These are phyloP conservation scores for Euryodendron excelsum DNA, from an alignment of 148 eudicot genomes.

Conservation along the genomic window DNA sequence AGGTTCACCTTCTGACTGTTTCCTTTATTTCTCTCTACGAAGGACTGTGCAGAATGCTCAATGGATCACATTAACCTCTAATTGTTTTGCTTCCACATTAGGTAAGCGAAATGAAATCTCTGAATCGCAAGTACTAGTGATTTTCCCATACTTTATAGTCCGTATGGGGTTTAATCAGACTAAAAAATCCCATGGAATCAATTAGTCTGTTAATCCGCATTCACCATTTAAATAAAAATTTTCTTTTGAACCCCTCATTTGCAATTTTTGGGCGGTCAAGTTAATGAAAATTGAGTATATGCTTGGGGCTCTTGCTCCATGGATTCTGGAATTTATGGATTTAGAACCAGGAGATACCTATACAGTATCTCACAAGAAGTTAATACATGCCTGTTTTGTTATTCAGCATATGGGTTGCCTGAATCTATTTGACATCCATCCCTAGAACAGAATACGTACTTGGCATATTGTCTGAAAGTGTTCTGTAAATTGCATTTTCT, in stretches of 20 bases:
- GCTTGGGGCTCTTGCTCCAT: background rate
- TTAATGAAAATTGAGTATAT: background rate
- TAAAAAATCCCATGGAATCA: background rate
- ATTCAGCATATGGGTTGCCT: background rate
- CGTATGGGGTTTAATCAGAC: background rate
- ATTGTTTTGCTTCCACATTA: background rate
- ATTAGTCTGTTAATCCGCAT: too few relatives aligned
- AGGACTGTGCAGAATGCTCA: background rate
- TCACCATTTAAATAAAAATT: too few relatives aligned
- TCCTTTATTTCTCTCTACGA: background rate
- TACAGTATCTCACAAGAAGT: background rate
- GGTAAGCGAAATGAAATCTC: background rate
- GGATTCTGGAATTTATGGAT: background rate
- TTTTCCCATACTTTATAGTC: too few relatives aligned
- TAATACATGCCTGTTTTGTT: background rate
- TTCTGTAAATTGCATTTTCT: constrained; percentile 4
- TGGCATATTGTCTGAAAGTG: constrained; percentile 3
- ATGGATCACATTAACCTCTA: background rate
- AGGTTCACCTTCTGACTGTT: background rate
- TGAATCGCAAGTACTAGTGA: background rate
- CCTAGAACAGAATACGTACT: constrained; percentile 2
- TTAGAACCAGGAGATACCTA: background rate
- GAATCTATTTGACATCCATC: background rate
- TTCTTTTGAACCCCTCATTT: background rate
- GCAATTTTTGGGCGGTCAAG: background rate